Base-by-base conservation (phyloP, 2,329 filamentous ascomycete species). In the Akanthomyces dipterigenus region DNA sequence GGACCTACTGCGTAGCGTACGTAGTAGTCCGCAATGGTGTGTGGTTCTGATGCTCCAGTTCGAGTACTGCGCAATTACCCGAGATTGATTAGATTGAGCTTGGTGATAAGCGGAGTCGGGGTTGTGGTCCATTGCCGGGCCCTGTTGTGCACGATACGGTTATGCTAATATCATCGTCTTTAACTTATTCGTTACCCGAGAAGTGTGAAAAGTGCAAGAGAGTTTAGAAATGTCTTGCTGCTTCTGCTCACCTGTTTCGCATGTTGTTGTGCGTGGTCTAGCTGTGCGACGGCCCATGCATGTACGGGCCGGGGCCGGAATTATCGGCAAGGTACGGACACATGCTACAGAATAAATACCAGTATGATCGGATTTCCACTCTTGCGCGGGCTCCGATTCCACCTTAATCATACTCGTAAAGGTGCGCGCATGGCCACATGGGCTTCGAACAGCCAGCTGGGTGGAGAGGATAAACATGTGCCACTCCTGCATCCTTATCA, bases 401-500 rank as follows among this genome's bases (percentile, higher is more conserved):
- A 34, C 2, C 11, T 34, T 11, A 9, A 9, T 34, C 31, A 31
- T 5, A 8, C 28, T 31, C 28, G 8, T 31, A 31, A 4, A 31
- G 8, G 8, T 31, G 28, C 28, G 28, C 28, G 28, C 28, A 31
- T 31, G 28, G 28, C 5, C 28, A 31, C 28, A 5, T 31, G 4
- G 4, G 28, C 8, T 8, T 8, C 28, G 28, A 43, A 38, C 26
- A n/a, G 22, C 34, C 24, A 11, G 20, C 16, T 49, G 20, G 20
- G 56, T 50, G 55, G 36, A 43, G 45, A 48, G n/a, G 7, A 36
- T 18, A 58, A 49, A 31, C 36, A 34, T 26, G 34, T 45, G 43
- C 55, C 36, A 43, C 31, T 34, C 31, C 56, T 22, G 56, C 18
- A 50, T 50, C 24, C 36, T 59, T 59, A 51, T 59, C 56, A 51